Base-by-base conservation (phyloP, 306 rosid species). In the Amphicarpaea edgeworthii region DNA sequence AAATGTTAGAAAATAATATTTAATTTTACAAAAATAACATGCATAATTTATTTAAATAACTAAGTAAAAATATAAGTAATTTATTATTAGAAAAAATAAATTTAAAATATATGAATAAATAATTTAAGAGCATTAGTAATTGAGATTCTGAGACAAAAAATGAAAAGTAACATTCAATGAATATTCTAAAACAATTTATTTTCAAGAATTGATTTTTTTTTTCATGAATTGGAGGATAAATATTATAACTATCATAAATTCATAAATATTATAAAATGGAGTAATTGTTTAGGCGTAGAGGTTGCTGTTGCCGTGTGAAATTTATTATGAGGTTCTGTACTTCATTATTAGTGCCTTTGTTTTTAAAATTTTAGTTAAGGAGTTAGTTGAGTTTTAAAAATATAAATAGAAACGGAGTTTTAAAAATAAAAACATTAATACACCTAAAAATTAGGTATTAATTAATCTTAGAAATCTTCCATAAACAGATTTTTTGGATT, bases 361-460 rank as follows among this genome's bases (percentile, higher is more conserved):
- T 58, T 51, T 12, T 12, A 12, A 58, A 55, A 14, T 7, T 26
- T 32, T 7, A 32, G 67, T 32, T 60, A 60, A 60, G 12, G 20
- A 7, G 32, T 60, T 60, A 8, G 67, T 60, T 60, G 67, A 60
- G 67, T 32, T 60, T 60, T 60, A 32, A 60, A 28, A 60, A 28
- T 30, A 60, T 24, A 17, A 4, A 58, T 14, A 26, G n/a, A 58
- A 58, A 58, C 6, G 0, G 16, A 26, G 19, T 23, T 21, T 57
- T 23, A 3, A 23, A 54, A 21, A 57, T 23, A 57, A 30, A 8
- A 58, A 24, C 32, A 58, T 58, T 24, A 58, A 28, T 1, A 28
- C 40, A 26, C 65, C 41, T 12, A 7, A 12, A 12, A 58, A 30
- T 32, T 30, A 60, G 67, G 43, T 60, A 60, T 30, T 59, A 41